Evolutionary conservation across 1,284 basidiomycete genomes (phyloP), one percentile per base, ranked within the genome.

Genomic region (Hypsizygus ulmarius): DNA sequence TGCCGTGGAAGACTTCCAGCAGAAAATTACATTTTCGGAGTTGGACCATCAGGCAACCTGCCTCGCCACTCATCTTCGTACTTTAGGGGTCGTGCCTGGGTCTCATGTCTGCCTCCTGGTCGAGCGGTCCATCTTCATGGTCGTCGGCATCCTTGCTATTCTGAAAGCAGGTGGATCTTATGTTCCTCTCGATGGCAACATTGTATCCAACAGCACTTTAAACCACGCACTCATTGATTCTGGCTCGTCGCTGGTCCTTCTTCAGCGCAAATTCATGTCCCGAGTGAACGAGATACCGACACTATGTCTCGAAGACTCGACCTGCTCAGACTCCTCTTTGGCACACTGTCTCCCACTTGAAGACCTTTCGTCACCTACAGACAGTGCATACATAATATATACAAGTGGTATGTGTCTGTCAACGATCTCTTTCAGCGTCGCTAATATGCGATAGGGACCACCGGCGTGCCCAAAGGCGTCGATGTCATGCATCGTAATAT

Each of bases 401-500:
- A 81, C 79, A 5, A 79, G 77, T 41, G 79, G 79, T 80, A 56
- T 44, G 72, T 59, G 33, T 19, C n/a, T n/a, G n/a, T 25, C 35
- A n/a, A 7, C 8, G 51, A 28, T 44, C 37, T 49, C 18, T 32
- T 46, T 25, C 27, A n/a, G 27, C 45, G 12, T 39, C 29, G 19
- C 36, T 50, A 25, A 52, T 38, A 25, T 39, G 18, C 37, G 42
- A 14, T 34, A 79, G 79, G 78, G 15, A 81, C 79, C 5, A 81
- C 79, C n/a, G 79, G 78, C 0, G 70, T 73, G 37, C 78, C 78
- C 2, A 81, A 81, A 56, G 79, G 80, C 8, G 79, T 81, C 8
- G 73, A 80, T 50, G 77, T 81, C 7, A 73, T 65, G 57, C 80
- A 82, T 55, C 63, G 66, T 27, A 81, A 80, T 60, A 75, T 80